Base-by-base conservation (phyloP, 768 basidiomycete genomes). In the Phylloporus arenicola region DNA sequence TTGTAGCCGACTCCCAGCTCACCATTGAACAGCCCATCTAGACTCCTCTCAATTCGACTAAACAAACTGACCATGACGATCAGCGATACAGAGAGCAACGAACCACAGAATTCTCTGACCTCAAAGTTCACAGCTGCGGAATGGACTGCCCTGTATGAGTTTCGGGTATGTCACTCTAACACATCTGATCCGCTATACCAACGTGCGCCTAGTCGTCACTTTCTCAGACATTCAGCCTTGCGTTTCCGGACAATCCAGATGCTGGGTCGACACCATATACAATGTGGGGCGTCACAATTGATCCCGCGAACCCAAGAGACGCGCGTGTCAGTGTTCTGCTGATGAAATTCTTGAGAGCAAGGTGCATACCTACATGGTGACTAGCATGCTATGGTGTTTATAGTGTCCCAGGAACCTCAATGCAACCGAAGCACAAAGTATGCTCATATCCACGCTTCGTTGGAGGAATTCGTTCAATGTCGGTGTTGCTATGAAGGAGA, bases 291-390 rank as follows among this genome's bases (percentile, higher is more conserved):
- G 79, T 92, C 17, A 67, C 62, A 1, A 76, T 92, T 24, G 78
- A 86, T 64, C 84, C 89, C 3, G 53, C 49, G 3, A 70, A 72
- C 48, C 77, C 80, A 12, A 60, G 59, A 42, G 78, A 88, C 62
- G 81, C 87, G 1, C 77, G 79, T 8, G 79, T 81, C 51, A 88
- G 85, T 59, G 86, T 91, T 29, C 60, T 91, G 9, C 72, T 92
- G 33, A 80, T 90, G 78, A 90, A 91, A 62, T 92, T 91, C 72
- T 69, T 89, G 27, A 77, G 85, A 50, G 89, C 89, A 5, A 79
- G 85, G 86, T 82, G 57, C 31, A 35, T 35, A 35, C 9, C 7
- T 35, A 16, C n/a, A 5, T 35, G 65, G 10, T 39, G 20, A 35
- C 22, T 20, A 17, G n/a, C 9, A 13, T 25, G 29, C 4, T 19